Percentiles rank a stretch among this genome's conserved stretches.
Evolutionary conservation across 2,329 filamentous ascomycete genomes (phyloP).

Genomic region (Seiridium cupressi): DNA sequence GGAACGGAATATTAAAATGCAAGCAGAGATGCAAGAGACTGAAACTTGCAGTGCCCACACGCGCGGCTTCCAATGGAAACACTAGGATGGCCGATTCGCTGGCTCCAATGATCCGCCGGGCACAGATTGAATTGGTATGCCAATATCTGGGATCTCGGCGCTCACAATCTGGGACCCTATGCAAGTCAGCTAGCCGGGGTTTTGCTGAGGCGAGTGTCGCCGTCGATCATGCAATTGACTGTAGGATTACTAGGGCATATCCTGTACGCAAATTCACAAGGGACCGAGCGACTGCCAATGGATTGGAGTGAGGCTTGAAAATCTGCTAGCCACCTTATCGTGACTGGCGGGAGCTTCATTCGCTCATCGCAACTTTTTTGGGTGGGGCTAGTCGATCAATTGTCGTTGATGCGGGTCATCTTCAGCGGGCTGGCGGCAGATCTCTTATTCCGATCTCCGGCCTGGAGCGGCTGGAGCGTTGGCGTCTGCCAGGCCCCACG

Average conservation of each 20-base stretch:
- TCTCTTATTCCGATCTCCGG: not conserved
- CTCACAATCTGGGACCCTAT: not conserved
- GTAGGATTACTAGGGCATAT: not conserved
- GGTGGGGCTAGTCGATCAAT: not conserved
- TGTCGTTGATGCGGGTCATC: not conserved
- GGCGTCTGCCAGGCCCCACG: no score
- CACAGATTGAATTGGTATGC: not conserved
- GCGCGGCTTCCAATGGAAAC: conserved; percentile 6
- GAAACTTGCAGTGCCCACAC: conserved; percentile 7
- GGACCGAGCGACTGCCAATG: not conserved
- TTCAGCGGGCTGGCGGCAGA: not conserved
- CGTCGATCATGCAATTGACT: not conserved
- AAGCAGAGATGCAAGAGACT: conserved; percentile 2
- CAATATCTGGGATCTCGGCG: not conserved
- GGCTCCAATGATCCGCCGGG: conserved; percentile 6
- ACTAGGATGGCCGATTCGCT: conserved; percentile 2
- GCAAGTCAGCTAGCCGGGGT: not conserved
- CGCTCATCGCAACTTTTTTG: not conserved
- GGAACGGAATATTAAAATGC: not conserved
- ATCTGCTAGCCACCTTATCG: conserved; percentile 2
- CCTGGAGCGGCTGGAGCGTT: not conserved
- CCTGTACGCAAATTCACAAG: not conserved
- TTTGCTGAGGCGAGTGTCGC: not conserved
- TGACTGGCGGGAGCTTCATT: not conserved
- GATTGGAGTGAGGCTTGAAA: not conserved